Evolutionary conservation across 202 grass and related monocot species (phyloP).

Genomic region (Musa balbisiana): DNA sequence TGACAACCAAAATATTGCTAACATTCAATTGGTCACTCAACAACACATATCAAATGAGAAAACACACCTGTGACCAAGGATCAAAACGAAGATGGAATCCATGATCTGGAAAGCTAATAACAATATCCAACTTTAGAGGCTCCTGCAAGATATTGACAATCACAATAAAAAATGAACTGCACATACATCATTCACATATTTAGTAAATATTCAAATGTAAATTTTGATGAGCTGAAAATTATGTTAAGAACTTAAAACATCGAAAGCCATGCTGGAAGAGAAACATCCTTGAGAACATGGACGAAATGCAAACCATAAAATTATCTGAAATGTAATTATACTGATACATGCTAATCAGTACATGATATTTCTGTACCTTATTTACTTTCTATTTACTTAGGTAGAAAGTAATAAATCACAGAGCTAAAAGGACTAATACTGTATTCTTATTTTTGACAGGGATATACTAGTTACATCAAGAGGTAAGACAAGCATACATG

Average conservation of each 20-base stretch:
- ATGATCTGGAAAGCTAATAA: constrained; percentile 93
- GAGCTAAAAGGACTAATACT: background rate
- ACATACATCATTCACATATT: background rate
- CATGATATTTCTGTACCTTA: background rate
- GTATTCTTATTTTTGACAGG: background rate
- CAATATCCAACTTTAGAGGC: constrained; percentile 75
- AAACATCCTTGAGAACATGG: background rate
- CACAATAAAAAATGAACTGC: no score
- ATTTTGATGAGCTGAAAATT: background rate
- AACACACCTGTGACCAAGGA: constrained; percentile 85
- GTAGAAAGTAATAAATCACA: background rate
- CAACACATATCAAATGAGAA: background rate
- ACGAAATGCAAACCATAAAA: background rate
- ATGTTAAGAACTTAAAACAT: background rate
- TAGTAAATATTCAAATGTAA: background rate
- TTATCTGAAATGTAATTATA: background rate
- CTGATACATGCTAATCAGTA: background rate
- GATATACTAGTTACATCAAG: no score
- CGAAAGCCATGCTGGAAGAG: background rate
- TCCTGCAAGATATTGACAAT: constrained; percentile 36
- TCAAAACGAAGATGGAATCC: constrained; percentile 94
- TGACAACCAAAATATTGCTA: background rate
- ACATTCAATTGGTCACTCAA: background rate
- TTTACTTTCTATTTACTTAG: background rate
- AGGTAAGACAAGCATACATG: no score